Evolutionary conservation across 2,329 filamentous ascomycete genomes (phyloP).

Genomic region (Nemania diffusa): DNA sequence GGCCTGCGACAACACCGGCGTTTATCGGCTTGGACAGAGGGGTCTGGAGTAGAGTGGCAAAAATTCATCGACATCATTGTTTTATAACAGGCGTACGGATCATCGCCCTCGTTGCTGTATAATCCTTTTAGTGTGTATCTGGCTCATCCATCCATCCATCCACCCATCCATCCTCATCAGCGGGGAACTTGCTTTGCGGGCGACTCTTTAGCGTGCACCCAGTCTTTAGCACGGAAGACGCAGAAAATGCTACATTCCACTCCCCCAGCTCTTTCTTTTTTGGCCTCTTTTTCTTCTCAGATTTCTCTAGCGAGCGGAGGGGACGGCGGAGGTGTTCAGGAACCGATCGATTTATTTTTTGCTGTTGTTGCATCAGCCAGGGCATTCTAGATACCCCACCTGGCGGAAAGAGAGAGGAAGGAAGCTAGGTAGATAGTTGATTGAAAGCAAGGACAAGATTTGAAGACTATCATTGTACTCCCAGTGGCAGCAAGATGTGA

Average conservation of each 20-base stretch:
- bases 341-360: constrained; percentile 10
- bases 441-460: constrained; percentile 20
- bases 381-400: constrained; percentile 47
- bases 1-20: constrained; percentile 39
- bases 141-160: constrained; percentile 13
- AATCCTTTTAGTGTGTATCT: constrained; percentile 32
- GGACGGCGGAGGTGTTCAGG: constrained; percentile 32
- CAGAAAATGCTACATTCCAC: constrained; percentile 11
- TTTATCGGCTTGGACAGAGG: constrained; percentile 44
- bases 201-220: neutral
- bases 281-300: constrained; percentile 3
- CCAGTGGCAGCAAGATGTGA: neutral
- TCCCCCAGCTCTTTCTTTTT: constrained; percentile 2
- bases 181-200: constrained; percentile 6
- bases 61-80: constrained; percentile 32
- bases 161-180: too few species aligned
- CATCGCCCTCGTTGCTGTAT: constrained; percentile 39
- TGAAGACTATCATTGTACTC: neutral
- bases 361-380: constrained; percentile 37
- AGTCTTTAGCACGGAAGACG: constrained; percentile 3
- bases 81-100: constrained; percentile 32
- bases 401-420: constrained; percentile 29
- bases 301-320: constrained; percentile 19
- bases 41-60: constrained; percentile 41
- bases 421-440: constrained; percentile 26